Evolutionary conservation across 306 rosid species (phyloP), one percentile per base, ranked within the genome.

Genomic region (Pueraria montana): DNA sequence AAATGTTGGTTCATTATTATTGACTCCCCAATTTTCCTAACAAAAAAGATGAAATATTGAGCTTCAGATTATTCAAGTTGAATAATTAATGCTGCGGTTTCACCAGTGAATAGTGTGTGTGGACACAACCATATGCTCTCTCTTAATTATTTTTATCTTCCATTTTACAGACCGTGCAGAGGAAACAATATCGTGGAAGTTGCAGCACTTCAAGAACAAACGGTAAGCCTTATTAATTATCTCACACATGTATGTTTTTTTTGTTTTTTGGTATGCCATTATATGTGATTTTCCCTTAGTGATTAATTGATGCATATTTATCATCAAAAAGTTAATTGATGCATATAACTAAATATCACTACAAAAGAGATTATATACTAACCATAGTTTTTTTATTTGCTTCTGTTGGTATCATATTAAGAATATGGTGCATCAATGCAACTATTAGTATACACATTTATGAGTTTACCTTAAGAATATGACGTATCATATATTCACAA

Each of bases 221-320:
- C 1, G 73, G 86, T 76, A 68, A 83, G 64, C 43, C 50, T 63
- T 45, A 40, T 58, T 61, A 66, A 76, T 58, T 45, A 50, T 52
- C 36, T 27, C 48, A 34, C 32, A n/a, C 43, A 20, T 53, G 26
- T 2, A 30, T 48, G 5, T 42, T 7, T 10, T 1, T 10, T 42
- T 36, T n/a, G n/a, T 4, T 42, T 42, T 42, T 8, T 42, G 11
- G 2, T 42, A 42, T 42, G 46, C 12, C 12, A 42, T 42, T 42
- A 42, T 53, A 49, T 17, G 55, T 49, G 14, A 30, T 50, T 72
- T 32, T 50, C 3, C 16, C 27, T 70, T 11, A 4, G 40, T 34
- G 40, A 34, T 34, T 34, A 34, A n/a, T n/a, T n/a, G n/a, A n/a
- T n/a, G n/a, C n/a, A n/a, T n/a, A 34, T 27, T 1, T 3, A 27